Evolutionary conservation across 805 yeast species (phyloP), one percentile per base, ranked within the genome.

Genomic region (Kodamaea lidongshanica): DNA sequence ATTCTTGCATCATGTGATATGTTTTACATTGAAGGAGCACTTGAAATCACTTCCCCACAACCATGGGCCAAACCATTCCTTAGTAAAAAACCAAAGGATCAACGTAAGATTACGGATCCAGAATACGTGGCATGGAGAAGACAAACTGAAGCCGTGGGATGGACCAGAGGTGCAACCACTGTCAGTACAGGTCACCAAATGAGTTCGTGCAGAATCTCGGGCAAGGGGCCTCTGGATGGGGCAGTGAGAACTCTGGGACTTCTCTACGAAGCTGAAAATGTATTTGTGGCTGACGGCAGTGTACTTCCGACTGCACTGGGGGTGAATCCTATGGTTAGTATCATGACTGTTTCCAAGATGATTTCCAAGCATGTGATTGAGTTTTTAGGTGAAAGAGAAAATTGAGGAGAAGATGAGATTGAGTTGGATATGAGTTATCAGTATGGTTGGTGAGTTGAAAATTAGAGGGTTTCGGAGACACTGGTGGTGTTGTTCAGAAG

Each of bases 21-120:
- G 37, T 52, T 61, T 12, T 72, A 72, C 40, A 48, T 71, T 20
- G 62, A 62, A 32, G 77, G 77, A 2, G 76, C 74, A 7, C 37
- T 47, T 27, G 67, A 65, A 32, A 64, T 72, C 23, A 42, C 61
- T 12, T 41, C 52, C 12, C 57, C 69, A 1, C 57, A 50, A 34
- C 32, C 46, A 13, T 40, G 48, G 42, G 42, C 57, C 1, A 69
- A 67, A 3, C 46, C 48, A 14, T 72, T 72, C 44, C 46, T 44
- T 25, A 44, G 61, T 22, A 28, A 37, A 9, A 58, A 48, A 35
- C 64, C 66, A 7, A 59, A 56, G 37, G 46, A 44, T 10, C 48
- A 58, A 34, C 58, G 76, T 26, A 28, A 50, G 3, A 48, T 69
- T 26, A 44, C 46, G 12, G 77, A 72, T 39, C 23, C 38, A 4